Percentiles rank a stretch among this genome's conserved stretches.
These are phyloP conservation scores for Chaetomium cochliodes DNA, from an alignment of 495 filamentous ascomycete genomes.

Conservation along the genomic window DNA sequence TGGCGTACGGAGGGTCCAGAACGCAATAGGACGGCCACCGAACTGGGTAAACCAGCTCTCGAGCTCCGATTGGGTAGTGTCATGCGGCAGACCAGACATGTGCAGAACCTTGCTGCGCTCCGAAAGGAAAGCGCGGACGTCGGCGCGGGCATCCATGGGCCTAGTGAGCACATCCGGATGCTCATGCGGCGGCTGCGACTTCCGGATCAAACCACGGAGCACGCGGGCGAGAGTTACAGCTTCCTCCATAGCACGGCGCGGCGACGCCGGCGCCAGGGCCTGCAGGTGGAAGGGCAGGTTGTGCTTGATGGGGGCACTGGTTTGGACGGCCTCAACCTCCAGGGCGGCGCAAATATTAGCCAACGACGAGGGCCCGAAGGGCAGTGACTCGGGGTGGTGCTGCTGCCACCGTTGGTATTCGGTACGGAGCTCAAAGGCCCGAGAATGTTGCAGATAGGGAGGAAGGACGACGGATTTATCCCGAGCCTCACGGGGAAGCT, in stretches of 20 bases:
- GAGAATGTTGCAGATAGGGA: constrained; percentile 94
- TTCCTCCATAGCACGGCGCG: constrained; percentile 95
- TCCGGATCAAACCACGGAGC: constrained; percentile 84
- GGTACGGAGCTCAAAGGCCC: constrained; percentile 92
- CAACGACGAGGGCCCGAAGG: constrained; percentile 91
- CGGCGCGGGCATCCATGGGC: constrained; percentile 94
- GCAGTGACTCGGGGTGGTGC: constrained; percentile 94
- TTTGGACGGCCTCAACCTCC: constrained; percentile 94
- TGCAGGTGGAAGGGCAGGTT: constrained; percentile 97
- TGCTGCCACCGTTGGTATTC: constrained; percentile 99
- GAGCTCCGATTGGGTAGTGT: constrained; percentile 95
- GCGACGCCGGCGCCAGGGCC: constrained; percentile 93
- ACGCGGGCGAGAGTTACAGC: constrained; percentile 91
- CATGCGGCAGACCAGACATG: constrained; percentile 93
- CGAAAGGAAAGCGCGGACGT: constrained; percentile 92
- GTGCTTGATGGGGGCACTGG: constrained; percentile 96
- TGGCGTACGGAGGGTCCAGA: constrained; percentile 96
- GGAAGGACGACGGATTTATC: constrained; percentile 97
- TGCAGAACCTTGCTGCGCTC: constrained; percentile 97
- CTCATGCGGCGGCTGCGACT: constrained; percentile 90
- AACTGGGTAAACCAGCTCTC: constrained; percentile 99
- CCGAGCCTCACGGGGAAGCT: constrained; percentile 93
- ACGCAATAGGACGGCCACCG: constrained; percentile 96
- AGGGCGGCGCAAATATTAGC: constrained; percentile 97
- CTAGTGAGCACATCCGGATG: constrained; percentile 90